These are phyloP conservation scores for Ascosphaera apis DNA, from an alignment of 2,329 filamentous ascomycete species.

Conservation along the genomic window DNA sequence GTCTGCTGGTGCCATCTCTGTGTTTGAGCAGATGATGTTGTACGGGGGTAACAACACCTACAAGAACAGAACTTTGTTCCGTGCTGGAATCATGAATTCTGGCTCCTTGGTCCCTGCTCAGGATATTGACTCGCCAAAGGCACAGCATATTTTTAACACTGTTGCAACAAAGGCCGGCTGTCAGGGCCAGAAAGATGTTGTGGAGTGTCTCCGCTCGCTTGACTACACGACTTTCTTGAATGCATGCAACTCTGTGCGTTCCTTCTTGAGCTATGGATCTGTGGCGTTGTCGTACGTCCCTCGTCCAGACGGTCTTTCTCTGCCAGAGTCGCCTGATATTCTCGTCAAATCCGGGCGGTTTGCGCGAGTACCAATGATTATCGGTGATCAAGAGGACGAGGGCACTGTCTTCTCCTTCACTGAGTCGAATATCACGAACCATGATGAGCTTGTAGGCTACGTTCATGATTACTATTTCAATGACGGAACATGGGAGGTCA, in stretches of 20 bases:
- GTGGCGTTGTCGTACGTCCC: slow-evolving; percentile 47
- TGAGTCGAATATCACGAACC: slow-evolving; percentile 43
- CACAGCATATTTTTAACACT: slow-evolving; percentile 30
- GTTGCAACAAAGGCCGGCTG: slow-evolving; percentile 27
- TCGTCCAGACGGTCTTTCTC: slow-evolving; percentile 41
- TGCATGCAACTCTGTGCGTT: slow-evolving; percentile 47
- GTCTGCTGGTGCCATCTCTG: slow-evolving; percentile 21
- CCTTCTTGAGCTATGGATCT: slow-evolving; percentile 41
- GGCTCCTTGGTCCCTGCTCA: slow-evolving; percentile 34
- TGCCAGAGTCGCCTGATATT: slow-evolving; percentile 40
- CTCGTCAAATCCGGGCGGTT: slow-evolving; percentile 30
- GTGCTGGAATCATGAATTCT: slow-evolving; percentile 11
- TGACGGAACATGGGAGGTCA: slow-evolving; percentile 25
- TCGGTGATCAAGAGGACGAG: slow-evolving; percentile 61
- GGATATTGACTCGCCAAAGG: slow-evolving; percentile 40
- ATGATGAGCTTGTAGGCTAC: slow-evolving; percentile 36
- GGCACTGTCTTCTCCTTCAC: slow-evolving; percentile 52
- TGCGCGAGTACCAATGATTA: slow-evolving; percentile 37
- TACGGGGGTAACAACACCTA: slow-evolving; percentile 15
- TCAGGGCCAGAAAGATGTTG: slow-evolving; percentile 16
- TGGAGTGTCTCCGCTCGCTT: slow-evolving; percentile 25
- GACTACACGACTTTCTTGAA: slow-evolving; percentile 28
- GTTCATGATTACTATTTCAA: slow-evolving; percentile 37
- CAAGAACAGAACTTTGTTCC: slow-evolving; percentile 8
- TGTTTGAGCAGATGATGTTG: slow-evolving; percentile 47